Evolutionary conservation across 1,284 basidiomycete species (phyloP), one percentile per base, ranked within the genome.

Genomic region (Irpex lacteus): DNA sequence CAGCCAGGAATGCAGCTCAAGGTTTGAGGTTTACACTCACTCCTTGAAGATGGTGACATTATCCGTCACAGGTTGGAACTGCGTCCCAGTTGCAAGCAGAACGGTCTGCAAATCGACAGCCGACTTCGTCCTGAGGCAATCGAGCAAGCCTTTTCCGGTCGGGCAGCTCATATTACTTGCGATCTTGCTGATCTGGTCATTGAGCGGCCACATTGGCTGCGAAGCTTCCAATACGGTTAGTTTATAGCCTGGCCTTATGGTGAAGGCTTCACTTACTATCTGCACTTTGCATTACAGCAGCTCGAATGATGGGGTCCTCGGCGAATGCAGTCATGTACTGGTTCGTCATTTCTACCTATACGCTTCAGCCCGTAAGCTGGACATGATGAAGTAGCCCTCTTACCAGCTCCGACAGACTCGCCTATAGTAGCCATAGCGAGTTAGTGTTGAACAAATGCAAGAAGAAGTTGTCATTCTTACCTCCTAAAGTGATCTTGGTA

Each of bases 31-130:
- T n/a, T 63, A 34, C 36, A 50, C 57, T 55, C 38, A 67, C 67
- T 80, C 78, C 70, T 78, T 78, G 70, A 75, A 80, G 50, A 81
- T 70, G 0, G 78, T 80, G 52, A 80, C 70, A 65, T 80, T 80
- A 63, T 81, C 80, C 4, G 77, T 79, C 1, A 80, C 78, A 32
- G 80, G 79, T 65, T 80, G 80, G 66, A 80, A 80, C 67, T 80
- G 79, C 11, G 75, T 72, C 15, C 75, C 76, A 21, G 76, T 77
- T 5, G 71, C 72, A 5, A 80, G 62, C 13, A 78, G 66, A 3
- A 74, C 72, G 38, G 71, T 67, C 63, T 75, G 73, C 34, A 80
- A 67, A 9, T 75, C 74, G 3, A 68, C 55, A 2, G 73, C 78
- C 13, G 74, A 71, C 61, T 78, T 78, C 9, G 56, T 75, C 19